Conservation (phyloP, 805 yeast species). For the Maudiozyma turicensis region DNA sequence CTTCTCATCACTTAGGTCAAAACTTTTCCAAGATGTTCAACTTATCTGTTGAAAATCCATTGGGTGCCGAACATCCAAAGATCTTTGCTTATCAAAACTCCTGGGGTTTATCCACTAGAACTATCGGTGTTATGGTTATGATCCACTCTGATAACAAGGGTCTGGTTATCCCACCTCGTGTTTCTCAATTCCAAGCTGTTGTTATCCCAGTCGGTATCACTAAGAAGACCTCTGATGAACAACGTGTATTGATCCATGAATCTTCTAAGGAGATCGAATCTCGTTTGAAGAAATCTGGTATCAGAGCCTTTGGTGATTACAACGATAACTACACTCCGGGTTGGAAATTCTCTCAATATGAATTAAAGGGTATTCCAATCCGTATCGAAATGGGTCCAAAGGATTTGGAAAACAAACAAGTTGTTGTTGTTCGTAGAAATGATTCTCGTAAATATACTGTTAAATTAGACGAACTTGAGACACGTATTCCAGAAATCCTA, state of each 20-base stretch:
- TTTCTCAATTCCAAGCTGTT: conserved; percentile 84
- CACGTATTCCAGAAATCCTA: conserved; percentile 61
- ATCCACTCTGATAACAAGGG: conserved; percentile 98
- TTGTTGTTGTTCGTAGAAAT: conserved; percentile 88
- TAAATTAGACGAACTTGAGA: conserved; percentile 53
- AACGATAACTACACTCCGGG: conserved; percentile 95
- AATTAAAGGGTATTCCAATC: conserved; percentile 89
- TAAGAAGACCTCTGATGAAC: conserved; percentile 70
- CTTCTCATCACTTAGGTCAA: conserved; percentile 95
- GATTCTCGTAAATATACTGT: conserved; percentile 67
- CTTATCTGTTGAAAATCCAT: conserved; percentile 91
- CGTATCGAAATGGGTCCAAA: conserved; percentile 95
- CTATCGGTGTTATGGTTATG: conserved; percentile 99
- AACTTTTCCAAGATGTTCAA: conserved; percentile 98
- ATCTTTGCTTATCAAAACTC: conserved; percentile 91
- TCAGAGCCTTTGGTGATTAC: conserved; percentile 78
- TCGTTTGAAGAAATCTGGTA: conserved; percentile 46
- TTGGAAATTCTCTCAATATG: conserved; percentile 97
- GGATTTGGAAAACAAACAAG: conserved; percentile 73
- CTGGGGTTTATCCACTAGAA: conserved; percentile 98
- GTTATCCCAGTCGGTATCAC: conserved; percentile 94
- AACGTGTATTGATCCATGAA: conserved; percentile 55
- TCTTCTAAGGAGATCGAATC: conserved; percentile 65
- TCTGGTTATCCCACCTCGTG: conserved; percentile 94
- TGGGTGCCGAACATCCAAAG: conserved; percentile 79